These are phyloP conservation scores for Ceratocystis harringtonii DNA, from an alignment of 2,329 filamentous ascomycete genomes.

Conservation along the genomic window DNA sequence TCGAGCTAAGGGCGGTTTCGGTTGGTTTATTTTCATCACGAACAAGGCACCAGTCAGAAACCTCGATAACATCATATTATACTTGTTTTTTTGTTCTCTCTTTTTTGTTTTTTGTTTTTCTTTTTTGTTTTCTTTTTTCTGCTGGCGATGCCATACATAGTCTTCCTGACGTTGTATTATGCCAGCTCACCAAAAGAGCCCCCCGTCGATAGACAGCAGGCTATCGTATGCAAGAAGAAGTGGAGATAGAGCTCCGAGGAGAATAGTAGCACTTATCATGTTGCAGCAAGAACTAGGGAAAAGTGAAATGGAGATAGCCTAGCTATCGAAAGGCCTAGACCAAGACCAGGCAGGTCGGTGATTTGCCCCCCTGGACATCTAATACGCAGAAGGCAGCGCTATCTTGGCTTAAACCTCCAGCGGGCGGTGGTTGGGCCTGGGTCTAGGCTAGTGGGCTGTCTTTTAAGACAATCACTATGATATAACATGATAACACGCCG, in stretches of 20 bases:
- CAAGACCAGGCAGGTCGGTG: not conserved
- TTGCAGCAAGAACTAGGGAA: not conserved
- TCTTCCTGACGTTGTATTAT: not conserved
- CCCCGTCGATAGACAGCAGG: not conserved
- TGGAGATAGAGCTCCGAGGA: not conserved
- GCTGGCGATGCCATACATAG: not conserved
- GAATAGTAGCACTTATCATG: not conserved
- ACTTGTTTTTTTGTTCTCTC: not conserved
- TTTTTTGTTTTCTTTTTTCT: not conserved
- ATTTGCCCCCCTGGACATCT: not conserved
- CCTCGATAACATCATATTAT: not conserved
- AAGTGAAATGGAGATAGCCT: not conserved
- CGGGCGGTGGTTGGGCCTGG: not conserved
- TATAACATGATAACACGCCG: not conserved
- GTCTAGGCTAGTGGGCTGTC: not conserved
- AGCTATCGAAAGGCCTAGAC: not conserved
- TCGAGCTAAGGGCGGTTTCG: too few relatives aligned
- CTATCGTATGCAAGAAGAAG: not conserved
- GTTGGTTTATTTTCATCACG: not conserved
- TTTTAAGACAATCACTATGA: slow-evolving; percentile 1
- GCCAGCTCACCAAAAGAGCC: not conserved
- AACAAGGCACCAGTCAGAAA: not conserved
- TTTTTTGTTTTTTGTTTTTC: not conserved
- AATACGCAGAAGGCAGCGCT: not conserved
- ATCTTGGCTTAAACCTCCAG: not conserved